Evolutionary conservation across 352 stramenopile genomes (phyloP).

Genomic region (Pythium monospermum): DNA sequence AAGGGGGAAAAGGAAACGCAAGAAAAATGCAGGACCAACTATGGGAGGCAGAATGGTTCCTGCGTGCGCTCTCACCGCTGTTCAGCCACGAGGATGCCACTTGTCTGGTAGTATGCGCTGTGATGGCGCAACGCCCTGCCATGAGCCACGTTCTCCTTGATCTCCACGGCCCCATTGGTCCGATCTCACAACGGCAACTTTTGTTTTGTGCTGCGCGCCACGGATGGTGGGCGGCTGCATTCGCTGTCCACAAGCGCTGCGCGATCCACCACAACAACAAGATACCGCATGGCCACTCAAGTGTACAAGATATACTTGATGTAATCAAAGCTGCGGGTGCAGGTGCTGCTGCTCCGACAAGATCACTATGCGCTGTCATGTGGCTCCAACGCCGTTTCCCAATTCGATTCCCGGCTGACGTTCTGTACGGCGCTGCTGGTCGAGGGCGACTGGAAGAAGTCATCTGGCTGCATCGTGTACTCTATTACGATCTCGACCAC

Average conservation of each 20-base stretch:
- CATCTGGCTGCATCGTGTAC: neutral
- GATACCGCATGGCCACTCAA: neutral
- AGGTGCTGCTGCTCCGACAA: neutral
- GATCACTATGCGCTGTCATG: neutral
- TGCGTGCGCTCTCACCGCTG: neutral
- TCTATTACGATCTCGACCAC: neutral
- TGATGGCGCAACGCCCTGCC: neutral
- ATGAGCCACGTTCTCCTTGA: neutral
- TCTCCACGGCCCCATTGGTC: neutral
- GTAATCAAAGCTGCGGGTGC: neutral
- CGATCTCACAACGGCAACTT: neutral
- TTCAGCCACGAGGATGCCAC: neutral
- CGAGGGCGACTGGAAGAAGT: neutral
- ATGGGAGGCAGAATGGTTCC: constrained; percentile 4
- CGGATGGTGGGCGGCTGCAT: neutral
- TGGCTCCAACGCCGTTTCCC: constrained; percentile 1
- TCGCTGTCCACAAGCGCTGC: neutral
- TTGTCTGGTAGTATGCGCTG: neutral
- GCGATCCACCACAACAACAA: neutral
- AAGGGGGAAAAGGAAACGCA: too few relatives aligned
- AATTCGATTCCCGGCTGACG: neutral
- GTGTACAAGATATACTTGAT: neutral
- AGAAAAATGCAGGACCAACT: neutral
- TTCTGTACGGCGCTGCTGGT: neutral
- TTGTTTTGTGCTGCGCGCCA: neutral